Evolutionary conservation across 164 flowering plant genomes (phyloP), one percentile per base, ranked within the genome.

Genomic region (Warburgia ugandensis): DNA sequence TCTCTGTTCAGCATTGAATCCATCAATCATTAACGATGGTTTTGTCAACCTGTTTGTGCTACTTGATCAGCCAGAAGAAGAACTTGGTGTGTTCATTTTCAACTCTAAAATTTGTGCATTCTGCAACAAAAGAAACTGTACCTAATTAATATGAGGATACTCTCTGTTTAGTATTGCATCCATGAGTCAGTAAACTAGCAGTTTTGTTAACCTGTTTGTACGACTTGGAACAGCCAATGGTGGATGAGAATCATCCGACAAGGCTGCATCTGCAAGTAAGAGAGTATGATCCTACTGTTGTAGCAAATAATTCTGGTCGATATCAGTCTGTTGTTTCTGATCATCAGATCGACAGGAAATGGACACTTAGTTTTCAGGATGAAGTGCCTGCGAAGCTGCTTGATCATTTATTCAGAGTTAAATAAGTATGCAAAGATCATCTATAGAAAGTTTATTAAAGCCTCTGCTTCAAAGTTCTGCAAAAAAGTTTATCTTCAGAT

Each of bases 211-310:
- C n/a, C 11, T 14, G 6, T 11, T 17, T 5, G 5, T 30, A 10
- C 42, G 27, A 6, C 45, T 55, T 54, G 11, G 31, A 51, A 66
- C 80, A 75, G 83, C 79, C 85, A n/a, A 72, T 48, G 59, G 57
- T 66, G 53, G 85, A 79, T 37, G 77, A 72, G 52, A 68, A 62
- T 44, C 84, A 82, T 33, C 73, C 67, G 7, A 68, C 79, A 38
- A 73, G 83, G 89, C 60, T 82, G 57, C 83, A 75, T 69, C 69
- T 79, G 12, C 68, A 56, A 44, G 52, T 79, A 47, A 68, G 83
- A 64, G 82, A 75, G 48, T 56, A 63, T 33, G 67, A 68, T 19
- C 77, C 78, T 13, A 64, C 40, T 48, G 40, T 63, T 25, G 25
- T 25, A 23, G 47, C 45, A 23, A 70, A 55, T 25, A 61, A 69